Percentiles rank a stretch among this genome's conserved stretches.
Evolutionary conservation across 441 rosid species (phyloP).

Genomic region (Populus trichocarpa): DNA sequence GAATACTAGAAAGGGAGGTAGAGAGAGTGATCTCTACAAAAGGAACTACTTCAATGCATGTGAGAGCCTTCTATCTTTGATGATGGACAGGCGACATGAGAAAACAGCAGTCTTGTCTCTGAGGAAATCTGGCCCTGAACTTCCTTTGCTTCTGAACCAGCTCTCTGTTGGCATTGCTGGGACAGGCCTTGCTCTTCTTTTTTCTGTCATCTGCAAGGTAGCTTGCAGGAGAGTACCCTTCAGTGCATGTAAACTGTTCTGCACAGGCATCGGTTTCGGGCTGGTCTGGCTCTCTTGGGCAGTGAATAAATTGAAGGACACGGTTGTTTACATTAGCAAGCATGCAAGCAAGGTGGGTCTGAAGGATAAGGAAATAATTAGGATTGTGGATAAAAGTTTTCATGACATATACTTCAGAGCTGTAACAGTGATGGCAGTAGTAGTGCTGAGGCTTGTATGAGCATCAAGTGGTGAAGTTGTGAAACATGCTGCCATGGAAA

Average conservation of each 20-base stretch:
- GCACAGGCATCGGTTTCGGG: slow-evolving; percentile 71
- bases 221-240: slow-evolving; percentile 59
- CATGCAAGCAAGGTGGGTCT: slow-evolving; percentile 40
- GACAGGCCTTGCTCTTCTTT: slow-evolving; percentile 79
- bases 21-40: slow-evolving; percentile 55
- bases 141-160: slow-evolving; percentile 67
- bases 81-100: slow-evolving; percentile 49
- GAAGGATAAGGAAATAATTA: slow-evolving; percentile 61
- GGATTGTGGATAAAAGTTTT: slow-evolving; percentile 52
- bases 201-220: slow-evolving; percentile 54
- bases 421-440: slow-evolving; percentile 53
- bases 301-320: slow-evolving; percentile 60
- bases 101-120: slow-evolving; percentile 57
- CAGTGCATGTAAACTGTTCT: slow-evolving; percentile 54
- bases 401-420: slow-evolving; percentile 75
- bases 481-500: too few species aligned
- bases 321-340: slow-evolving; percentile 42
- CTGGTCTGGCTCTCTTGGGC: slow-evolving; percentile 84
- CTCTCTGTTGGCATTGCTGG: slow-evolving; percentile 81
- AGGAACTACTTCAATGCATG: slow-evolving; percentile 76
- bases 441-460: slow-evolving; percentile 61
- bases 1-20: slow-evolving; percentile 36
- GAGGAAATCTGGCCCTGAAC: slow-evolving; percentile 77
- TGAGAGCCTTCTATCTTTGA: slow-evolving; percentile 75
- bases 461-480: background rate